A percentile compares a stretch with the other conserved stretches of the same genome.
Conservation (phyloP, 768 basidiomycete species). For the Suillus plorans region DNA sequence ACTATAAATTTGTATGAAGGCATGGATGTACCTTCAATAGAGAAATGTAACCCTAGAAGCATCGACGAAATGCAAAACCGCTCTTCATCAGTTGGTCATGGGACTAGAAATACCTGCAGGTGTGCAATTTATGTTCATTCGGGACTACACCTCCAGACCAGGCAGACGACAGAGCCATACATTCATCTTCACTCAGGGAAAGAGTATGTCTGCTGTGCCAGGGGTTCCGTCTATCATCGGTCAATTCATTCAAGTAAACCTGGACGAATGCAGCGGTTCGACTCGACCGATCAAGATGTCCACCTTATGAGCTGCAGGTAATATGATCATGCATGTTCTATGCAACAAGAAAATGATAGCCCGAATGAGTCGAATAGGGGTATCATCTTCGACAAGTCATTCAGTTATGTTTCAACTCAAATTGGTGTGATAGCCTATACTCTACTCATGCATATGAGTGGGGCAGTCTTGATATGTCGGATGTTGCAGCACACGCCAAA, state of each 20-base stretch:
- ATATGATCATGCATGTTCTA: neutral
- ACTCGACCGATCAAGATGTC: neutral
- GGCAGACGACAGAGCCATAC: constrained; percentile 33
- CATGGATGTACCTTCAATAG: neutral
- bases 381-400: no score
- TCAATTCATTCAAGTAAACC: constrained; percentile 34
- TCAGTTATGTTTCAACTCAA: no score
- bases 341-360: no score
- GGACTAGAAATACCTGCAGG: neutral
- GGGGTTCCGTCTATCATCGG: constrained; percentile 22
- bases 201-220: constrained; percentile 26
- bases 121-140: neutral
- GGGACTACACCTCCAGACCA: constrained; percentile 26
- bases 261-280: constrained; percentile 9
- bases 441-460: no score
- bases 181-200: constrained; percentile 35
- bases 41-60: neutral
- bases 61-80: neutral
- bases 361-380: no score
- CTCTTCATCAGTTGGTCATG: neutral
- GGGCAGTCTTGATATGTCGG: no score
- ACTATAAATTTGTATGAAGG: neutral
- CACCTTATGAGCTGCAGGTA: constrained; percentile 23
- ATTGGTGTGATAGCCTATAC: no score
- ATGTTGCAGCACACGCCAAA: no score